Conservation (phyloP, 202 grass and related monocot genomes). For the Panicum virgatum region DNA sequence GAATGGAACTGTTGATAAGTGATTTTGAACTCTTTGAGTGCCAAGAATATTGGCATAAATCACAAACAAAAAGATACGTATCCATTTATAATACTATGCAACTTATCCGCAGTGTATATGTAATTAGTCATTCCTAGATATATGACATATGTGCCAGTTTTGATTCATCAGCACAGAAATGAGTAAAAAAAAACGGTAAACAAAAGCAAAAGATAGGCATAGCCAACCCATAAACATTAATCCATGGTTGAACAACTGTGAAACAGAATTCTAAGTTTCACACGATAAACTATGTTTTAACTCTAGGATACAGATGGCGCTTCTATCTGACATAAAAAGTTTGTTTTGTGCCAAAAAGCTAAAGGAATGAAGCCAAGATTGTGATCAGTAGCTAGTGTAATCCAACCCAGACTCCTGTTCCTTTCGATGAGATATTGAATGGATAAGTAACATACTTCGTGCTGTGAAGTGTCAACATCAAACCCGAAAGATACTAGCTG, state of each 20-base stretch:
- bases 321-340: not conserved
- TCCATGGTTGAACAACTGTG: not conserved
- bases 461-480: constrained; percentile 22
- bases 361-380: not conserved
- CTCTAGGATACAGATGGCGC: not conserved
- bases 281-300: constrained; percentile 1
- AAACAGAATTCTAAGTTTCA: not conserved
- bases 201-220: not conserved
- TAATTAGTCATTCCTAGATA: too few species aligned
- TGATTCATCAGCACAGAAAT: constrained; percentile 1
- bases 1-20: not conserved
- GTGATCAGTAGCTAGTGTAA: not conserved
- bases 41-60: constrained; percentile 4
- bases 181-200: not conserved
- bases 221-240: not conserved
- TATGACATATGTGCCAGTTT: not conserved
- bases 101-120: not conserved
- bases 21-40: not conserved
- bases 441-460: constrained; percentile 6
- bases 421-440: constrained; percentile 10
- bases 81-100: constrained; percentile 1
- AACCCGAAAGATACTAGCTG: not conserved
- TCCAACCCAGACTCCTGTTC: not conserved
- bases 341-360: not conserved
- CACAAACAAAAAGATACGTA: not conserved